Percentiles rank a stretch among this genome's conserved stretches.
These are phyloP conservation scores for Aeminium ludgeri DNA, from an alignment of 495 filamentous ascomycete genomes.

Conservation along the genomic window DNA sequence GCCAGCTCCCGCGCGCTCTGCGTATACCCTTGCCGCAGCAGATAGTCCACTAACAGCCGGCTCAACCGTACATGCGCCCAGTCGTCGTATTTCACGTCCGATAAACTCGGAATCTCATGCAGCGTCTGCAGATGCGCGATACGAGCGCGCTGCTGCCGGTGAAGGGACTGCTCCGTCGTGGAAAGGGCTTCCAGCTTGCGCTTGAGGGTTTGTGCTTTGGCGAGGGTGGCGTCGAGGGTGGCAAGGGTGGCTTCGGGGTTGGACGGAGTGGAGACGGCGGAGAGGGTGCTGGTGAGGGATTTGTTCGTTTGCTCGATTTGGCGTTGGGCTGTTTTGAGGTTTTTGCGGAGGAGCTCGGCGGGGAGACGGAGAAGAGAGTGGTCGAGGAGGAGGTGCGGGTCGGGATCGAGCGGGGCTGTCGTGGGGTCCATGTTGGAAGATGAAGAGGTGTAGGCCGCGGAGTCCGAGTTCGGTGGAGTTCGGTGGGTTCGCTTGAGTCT, in stretches of 20 bases:
- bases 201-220: slow-evolving; percentile 67
- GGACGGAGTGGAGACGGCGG: slow-evolving; percentile 36
- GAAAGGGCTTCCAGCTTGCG: slow-evolving; percentile 64
- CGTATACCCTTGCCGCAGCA: slow-evolving; percentile 66
- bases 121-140: slow-evolving; percentile 66
- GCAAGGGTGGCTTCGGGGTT: slow-evolving; percentile 47
- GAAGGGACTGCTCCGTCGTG: slow-evolving; percentile 58
- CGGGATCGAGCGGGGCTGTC: slow-evolving; percentile 58
- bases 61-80: slow-evolving; percentile 74
- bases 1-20: slow-evolving; percentile 62
- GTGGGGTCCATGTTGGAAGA: too few relatives aligned
- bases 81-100: slow-evolving; percentile 83
- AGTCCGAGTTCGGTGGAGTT: too few relatives aligned
- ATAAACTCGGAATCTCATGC: slow-evolving; percentile 60
- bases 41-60: slow-evolving; percentile 74
- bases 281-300: slow-evolving; percentile 49
- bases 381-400: slow-evolving; percentile 61
- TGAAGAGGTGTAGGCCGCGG: too few relatives aligned
- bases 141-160: slow-evolving; percentile 55
- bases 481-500: too few relatives aligned
- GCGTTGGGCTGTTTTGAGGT: slow-evolving; percentile 77
- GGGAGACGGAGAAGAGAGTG: slow-evolving; percentile 88
- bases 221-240: slow-evolving; percentile 68
- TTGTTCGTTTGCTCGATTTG: slow-evolving; percentile 63
- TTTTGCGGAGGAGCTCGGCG: slow-evolving; percentile 76